These are phyloP conservation scores for Moesziomyces sp. DNA, from an alignment of 1,284 basidiomycete species.

Conservation along the genomic window DNA sequence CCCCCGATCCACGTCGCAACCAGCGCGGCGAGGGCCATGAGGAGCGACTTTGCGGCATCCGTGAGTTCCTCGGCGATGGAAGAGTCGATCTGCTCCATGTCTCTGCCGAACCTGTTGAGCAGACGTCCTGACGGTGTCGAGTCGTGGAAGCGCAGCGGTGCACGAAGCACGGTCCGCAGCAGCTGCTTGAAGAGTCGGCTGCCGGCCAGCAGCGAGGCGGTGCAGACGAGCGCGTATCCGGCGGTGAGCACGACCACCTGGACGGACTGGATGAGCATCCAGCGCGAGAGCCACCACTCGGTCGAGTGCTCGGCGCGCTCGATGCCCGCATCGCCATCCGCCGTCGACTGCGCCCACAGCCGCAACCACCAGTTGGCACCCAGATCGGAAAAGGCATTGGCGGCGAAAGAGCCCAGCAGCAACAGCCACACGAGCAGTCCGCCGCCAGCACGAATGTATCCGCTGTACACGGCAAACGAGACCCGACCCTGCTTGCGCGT, in stretches of 20 bases:
- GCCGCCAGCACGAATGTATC: slow-evolving; percentile 36
- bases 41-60: slow-evolving; percentile 57
- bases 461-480: slow-evolving; percentile 32
- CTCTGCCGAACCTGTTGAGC: slow-evolving; percentile 78
- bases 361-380: slow-evolving; percentile 36
- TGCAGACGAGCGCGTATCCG: slow-evolving; percentile 75
- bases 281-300: slow-evolving; percentile 71
- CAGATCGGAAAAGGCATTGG: slow-evolving; percentile 24
- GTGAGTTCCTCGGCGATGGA: slow-evolving; percentile 67
- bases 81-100: slow-evolving; percentile 89
- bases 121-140: slow-evolving; percentile 84
- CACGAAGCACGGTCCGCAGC: slow-evolving; percentile 74
- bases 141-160: slow-evolving; percentile 82
- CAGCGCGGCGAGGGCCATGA: slow-evolving; percentile 70
- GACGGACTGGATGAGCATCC: slow-evolving; percentile 78
- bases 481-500: slow-evolving; percentile 31
- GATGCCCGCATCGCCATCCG: background rate
- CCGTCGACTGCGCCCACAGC: slow-evolving; percentile 15
- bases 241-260: slow-evolving; percentile 75
- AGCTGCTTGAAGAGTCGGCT: slow-evolving; percentile 76
- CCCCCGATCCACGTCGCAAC: slow-evolving; percentile 76
- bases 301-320: slow-evolving; percentile 26
- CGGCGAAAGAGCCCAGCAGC: slow-evolving; percentile 11
- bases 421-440: slow-evolving; percentile 30
- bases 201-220: slow-evolving; percentile 73